Conservation (phyloP, 768 basidiomycete species). For the Boletus pseudopeckii region DNA sequence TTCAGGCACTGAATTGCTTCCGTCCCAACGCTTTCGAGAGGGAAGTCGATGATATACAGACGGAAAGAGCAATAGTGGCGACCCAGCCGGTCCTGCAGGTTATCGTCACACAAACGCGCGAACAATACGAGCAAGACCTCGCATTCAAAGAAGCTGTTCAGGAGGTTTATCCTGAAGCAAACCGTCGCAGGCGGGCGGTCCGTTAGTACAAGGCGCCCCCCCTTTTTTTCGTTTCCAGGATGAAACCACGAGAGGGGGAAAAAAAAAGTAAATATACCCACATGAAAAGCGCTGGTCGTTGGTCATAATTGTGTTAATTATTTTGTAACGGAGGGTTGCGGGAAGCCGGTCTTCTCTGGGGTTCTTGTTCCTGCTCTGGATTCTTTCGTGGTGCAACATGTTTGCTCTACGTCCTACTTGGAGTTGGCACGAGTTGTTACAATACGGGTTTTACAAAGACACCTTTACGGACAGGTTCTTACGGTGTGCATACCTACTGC, state of each 20-base stretch:
- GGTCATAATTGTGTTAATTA: conserved; percentile 21
- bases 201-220: neutral
- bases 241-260: neutral
- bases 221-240: neutral
- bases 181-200: conserved; percentile 15
- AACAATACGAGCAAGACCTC: conserved; percentile 32
- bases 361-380: conserved; percentile 1
- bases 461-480: conserved; percentile 1
- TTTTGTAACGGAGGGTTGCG: conserved; percentile 16
- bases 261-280: conserved; percentile 13
- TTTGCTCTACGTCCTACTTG: neutral
- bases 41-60: conserved; percentile 28
- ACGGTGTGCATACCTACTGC: neutral
- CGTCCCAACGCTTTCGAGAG: conserved; percentile 31
- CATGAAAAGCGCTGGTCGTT: neutral
- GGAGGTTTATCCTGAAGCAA: conserved; percentile 27
- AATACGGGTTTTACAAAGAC: neutral
- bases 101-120: conserved; percentile 33
- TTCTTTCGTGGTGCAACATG: neutral
- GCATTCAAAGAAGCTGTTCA: conserved; percentile 31
- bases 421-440: neutral
- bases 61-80: conserved; percentile 10
- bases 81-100: conserved; percentile 29
- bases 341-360: conserved; percentile 16
- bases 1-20: conserved; percentile 36